A percentile compares a stretch with the other conserved stretches of the same genome.
Conservation (phyloP, 176 grass and related monocot species). For the Avena sativa region DNA sequence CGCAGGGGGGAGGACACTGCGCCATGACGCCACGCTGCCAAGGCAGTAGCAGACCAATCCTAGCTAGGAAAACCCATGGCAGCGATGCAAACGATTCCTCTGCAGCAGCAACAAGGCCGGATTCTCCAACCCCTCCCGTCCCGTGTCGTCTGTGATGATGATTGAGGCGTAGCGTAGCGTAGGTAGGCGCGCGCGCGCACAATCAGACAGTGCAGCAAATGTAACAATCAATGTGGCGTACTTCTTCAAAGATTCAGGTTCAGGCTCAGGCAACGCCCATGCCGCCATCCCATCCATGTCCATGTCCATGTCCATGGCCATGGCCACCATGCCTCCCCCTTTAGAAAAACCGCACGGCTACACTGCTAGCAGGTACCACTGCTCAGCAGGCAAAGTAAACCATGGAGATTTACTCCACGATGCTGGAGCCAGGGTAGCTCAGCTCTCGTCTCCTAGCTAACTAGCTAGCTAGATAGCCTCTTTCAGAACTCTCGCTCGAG, state of each 20-base stretch:
- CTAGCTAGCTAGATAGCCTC: neutral
- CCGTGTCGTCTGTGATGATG: neutral
- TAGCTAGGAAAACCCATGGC: neutral
- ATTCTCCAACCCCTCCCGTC: neutral
- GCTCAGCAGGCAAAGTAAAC: no score
- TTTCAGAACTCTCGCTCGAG: neutral
- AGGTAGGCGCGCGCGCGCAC: neutral
- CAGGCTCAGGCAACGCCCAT: neutral
- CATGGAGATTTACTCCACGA: no score
- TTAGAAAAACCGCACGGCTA: neutral
- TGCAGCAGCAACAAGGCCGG: neutral
- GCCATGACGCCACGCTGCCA: neutral
- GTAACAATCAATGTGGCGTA: conserved; percentile 4
- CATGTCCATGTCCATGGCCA: neutral
- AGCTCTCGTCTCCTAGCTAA: no score
- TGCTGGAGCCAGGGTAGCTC: no score
- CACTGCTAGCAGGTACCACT: no score
- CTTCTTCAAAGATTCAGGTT: neutral
- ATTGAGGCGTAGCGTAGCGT: neutral
- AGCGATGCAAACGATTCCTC: neutral
- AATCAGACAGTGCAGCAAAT: conserved; percentile 4
- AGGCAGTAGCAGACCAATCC: neutral
- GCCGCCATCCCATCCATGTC: neutral
- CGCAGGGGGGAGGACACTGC: neutral
- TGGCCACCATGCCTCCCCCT: neutral